These are phyloP conservation scores for Oryza meridionalis DNA, from an alignment of 176 grass and related monocot species.

Conservation along the genomic window DNA sequence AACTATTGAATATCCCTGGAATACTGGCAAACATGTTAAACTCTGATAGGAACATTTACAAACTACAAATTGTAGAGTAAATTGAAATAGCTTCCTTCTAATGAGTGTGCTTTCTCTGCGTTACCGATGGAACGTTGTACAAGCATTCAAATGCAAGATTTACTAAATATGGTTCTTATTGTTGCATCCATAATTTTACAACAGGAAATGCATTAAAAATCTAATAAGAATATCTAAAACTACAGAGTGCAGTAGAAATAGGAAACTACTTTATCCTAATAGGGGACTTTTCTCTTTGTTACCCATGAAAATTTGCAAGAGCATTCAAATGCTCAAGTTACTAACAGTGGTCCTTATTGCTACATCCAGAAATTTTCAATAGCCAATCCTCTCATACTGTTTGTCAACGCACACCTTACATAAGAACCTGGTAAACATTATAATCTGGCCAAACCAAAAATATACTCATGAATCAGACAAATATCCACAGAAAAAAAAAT, in stretches of 20 bases:
- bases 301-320: not conserved
- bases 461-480: not conserved
- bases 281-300: not conserved
- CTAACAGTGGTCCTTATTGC: too few species aligned
- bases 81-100: not conserved
- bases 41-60: not conserved
- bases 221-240: not conserved
- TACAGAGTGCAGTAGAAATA: not conserved
- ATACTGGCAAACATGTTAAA: not conserved
- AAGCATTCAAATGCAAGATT: constrained; percentile 12
- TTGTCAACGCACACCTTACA: constrained; percentile 5
- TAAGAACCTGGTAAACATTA: not conserved
- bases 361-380: not conserved
- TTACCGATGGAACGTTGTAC: not conserved
- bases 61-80: not conserved
- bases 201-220: not conserved
- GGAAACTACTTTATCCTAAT: not conserved
- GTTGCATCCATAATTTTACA: not conserved
- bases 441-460: not conserved
- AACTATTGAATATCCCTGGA: not conserved
- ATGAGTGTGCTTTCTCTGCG: not conserved
- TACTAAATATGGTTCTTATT: not conserved
- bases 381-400: not conserved
- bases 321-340: not conserved
- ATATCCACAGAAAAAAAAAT: not conserved